Base-by-base conservation (phyloP, 2,329 filamentous ascomycete species). In the Penicillium sp. region DNA sequence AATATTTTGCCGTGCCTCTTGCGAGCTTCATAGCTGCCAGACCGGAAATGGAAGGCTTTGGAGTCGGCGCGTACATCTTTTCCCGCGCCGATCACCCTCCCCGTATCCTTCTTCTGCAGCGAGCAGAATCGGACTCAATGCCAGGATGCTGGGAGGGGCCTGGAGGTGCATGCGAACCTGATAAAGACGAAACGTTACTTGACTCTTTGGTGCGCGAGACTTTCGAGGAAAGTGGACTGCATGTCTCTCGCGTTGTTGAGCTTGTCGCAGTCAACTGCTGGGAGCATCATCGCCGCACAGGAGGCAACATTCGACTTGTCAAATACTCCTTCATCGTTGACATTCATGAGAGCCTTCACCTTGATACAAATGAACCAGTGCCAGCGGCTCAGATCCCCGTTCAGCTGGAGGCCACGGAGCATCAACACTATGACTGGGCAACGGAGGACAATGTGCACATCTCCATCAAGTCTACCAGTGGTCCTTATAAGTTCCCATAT, bases 191-290 rank as follows among this genome's bases (percentile, higher is more conserved):
- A 13, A 80, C 76, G 0, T 69, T 84, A 32, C 64, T 83, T 1
- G 75, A 80, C 47, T 76, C 75, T 1, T 76, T 77, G 2, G 80
- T 72, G 9, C 74, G 81, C 7, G 81, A 83, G 58, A 66, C 82
- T 10, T 72, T 75, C 4, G 81, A 84, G 62, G 81, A 83, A 60
- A 77, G 77, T 0, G 81, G 80, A 0, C 65, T 83, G 21, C 68
- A 68, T 41, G 76, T 80, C 3, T 75, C 66, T 21, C 65, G 65
- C 10, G 68, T 83, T 34, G 63, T 75, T 2, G 72, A 75, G 24
- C 67, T 78, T 48, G 74, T 80, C 7, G 66, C 64, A 5, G 61
- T 69, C 5, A 65, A 69, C 44, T 56, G 63, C 14, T 73, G 74
- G 63, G 65, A 67, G 42, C 59, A 61, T 59, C 65, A 62, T 39